Percentiles rank a stretch among this genome's conserved stretches.
These are phyloP conservation scores for Suhomyces terraborum DNA, from an alignment of 1,139 yeast genomes.

Conservation along the genomic window DNA sequence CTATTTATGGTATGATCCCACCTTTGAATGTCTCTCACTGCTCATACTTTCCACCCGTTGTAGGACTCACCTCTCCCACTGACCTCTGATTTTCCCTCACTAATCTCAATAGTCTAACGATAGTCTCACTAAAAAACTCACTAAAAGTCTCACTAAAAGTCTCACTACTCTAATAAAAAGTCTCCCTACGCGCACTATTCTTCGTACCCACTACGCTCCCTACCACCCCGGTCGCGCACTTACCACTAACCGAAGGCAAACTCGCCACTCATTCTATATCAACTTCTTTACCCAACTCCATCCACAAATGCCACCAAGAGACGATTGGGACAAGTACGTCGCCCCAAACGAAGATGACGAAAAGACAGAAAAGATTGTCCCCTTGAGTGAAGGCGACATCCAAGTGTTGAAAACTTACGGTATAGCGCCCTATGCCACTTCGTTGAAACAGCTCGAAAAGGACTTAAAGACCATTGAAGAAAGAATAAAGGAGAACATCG, in stretches of 20 bases:
- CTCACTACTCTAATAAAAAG: too few relatives aligned
- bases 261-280: slow-evolving; percentile 7
- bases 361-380: slow-evolving; percentile 69
- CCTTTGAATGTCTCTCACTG: too few relatives aligned
- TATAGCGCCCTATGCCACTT: slow-evolving; percentile 90
- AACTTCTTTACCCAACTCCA: neutral
- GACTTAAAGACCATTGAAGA: slow-evolving; percentile 82
- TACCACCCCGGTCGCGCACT: slow-evolving; percentile 2
- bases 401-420: slow-evolving; percentile 96
- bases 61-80: too few relatives aligned
- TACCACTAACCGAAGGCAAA: slow-evolving; percentile 11
- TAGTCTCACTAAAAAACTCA: too few relatives aligned
- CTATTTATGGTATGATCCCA: too few relatives aligned
- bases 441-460: slow-evolving; percentile 77
- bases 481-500: slow-evolving; percentile 90
- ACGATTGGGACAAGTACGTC: slow-evolving; percentile 96
- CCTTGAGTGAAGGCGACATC: slow-evolving; percentile 93
- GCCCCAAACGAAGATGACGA: slow-evolving; percentile 77
- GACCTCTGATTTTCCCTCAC: too few relatives aligned
- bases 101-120: too few relatives aligned
- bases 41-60: too few relatives aligned
- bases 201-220: too few relatives aligned
- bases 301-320: slow-evolving; percentile 70
- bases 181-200: too few relatives aligned
- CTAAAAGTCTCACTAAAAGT: too few relatives aligned